These are phyloP conservation scores for Periconia macrospinosa DNA, from an alignment of 2,329 filamentous ascomycete species.

Conservation along the genomic window DNA sequence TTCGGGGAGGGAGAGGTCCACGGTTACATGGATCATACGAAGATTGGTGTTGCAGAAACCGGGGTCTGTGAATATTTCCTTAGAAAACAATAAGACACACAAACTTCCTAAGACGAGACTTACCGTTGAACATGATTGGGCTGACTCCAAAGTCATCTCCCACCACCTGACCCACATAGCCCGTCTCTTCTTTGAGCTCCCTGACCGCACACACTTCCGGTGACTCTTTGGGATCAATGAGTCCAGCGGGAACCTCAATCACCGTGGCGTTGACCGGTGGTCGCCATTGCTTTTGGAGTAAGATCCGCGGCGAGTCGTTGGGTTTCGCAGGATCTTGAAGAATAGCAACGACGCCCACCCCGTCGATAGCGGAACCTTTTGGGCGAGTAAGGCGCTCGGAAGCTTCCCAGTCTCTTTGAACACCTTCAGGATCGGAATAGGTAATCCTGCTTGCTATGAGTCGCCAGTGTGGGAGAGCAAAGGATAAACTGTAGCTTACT, in stretches of 20 bases:
- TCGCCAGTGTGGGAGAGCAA: conserved; percentile 1
- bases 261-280: conserved; percentile 62
- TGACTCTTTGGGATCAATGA: conserved; percentile 63
- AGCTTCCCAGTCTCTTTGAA: conserved; percentile 68
- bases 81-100: neutral
- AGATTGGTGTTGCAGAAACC: conserved; percentile 48
- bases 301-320: conserved; percentile 33
- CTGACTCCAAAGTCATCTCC: conserved; percentile 40
- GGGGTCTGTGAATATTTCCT: conserved; percentile 31
- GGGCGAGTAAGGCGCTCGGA: conserved; percentile 72
- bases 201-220: conserved; percentile 61
- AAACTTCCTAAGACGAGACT: conserved; percentile 4
- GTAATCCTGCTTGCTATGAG: conserved; percentile 33
- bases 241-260: conserved; percentile 64
- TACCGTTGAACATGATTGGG: conserved; percentile 49
- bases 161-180: conserved; percentile 57
- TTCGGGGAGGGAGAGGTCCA: conserved; percentile 69
- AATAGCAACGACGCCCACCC: conserved; percentile 73
- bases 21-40: conserved; percentile 70
- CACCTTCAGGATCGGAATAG: conserved; percentile 66
- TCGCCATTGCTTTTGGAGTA: conserved; percentile 58
- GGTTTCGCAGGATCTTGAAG: conserved; percentile 46
- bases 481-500: conserved; percentile 24
- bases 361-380: conserved; percentile 64
- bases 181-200: conserved; percentile 66